Evolutionary conservation across 768 basidiomycete species (phyloP), one percentile per base, ranked within the genome.

Genomic region (Goffeauzyma gilvescens): DNA sequence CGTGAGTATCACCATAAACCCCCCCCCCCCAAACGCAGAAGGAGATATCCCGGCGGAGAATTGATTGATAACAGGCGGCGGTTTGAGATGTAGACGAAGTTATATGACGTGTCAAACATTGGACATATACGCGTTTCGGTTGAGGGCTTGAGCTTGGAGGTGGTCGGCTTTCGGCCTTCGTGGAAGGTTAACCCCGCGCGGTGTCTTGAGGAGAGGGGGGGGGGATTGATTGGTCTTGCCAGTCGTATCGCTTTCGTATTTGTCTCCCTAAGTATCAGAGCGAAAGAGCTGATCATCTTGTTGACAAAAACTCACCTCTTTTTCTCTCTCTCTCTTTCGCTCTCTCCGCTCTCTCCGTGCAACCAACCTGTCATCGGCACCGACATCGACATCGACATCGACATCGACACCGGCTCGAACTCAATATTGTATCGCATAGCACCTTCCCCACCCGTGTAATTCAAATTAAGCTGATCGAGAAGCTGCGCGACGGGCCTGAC

Each of bases 401-500:
- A n/a, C n/a, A 6, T n/a, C 32, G 20, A 33, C n/a, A 33, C 20
- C n/a, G 14, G 32, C 32, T 20, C n/a, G 5, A 33, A 33, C n/a
- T 33, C 5, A 7, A 15, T 5, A n/a, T 33, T 33, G 7, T 6
- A n/a, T 33, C 32, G 32, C n/a, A 15, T 20, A n/a, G 32, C 32
- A 15, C 14, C n/a, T n/a, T n/a, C 32, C 32, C n/a, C 20, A n/a
- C 14, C 14, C 32, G n/a, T n/a, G 5, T 33, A 6, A 7, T 33
- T n/a, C 14, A 15, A 15, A n/a, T 6, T 33, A 20, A n/a, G 14
- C n/a, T n/a, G 14, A 15, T n/a, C 7, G 32, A 20, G 32, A 33
- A 15, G 32, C n/a, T 20, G 32, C 32, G n/a, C 32, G 1, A 37
- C 30, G 21, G 43, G 43, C 20, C 43, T 44, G 1, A 28, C 43